phyloP scores from a whole-genome alignment of 495 filamentous ascomycete genomes.

The Aspergillus biplanus region DNA sequence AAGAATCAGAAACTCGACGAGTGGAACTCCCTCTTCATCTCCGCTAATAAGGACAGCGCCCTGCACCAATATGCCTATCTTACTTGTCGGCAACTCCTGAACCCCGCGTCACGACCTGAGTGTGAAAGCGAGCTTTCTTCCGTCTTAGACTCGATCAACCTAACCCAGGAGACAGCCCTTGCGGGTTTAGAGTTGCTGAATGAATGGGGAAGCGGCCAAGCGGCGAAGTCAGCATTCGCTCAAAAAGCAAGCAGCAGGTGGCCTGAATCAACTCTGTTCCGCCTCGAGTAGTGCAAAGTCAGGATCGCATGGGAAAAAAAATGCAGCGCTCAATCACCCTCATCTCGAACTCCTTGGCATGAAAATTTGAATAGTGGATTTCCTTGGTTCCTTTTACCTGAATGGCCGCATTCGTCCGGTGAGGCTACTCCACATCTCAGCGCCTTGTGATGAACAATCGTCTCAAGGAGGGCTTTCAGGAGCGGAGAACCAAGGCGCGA shows the following conservation, averaged over 20 bases:
- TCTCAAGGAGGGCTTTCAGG: too few relatives aligned
- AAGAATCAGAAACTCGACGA: slow-evolving; percentile 59
- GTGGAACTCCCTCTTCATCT: slow-evolving; percentile 69
- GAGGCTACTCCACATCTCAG: too few relatives aligned
- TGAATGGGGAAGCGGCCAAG: slow-evolving; percentile 61
- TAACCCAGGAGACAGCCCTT: slow-evolving; percentile 63
- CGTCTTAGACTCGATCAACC: slow-evolving; percentile 56
- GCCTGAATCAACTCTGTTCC: slow-evolving; percentile 69
- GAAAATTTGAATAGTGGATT: too few relatives aligned
- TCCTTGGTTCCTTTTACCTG: too few relatives aligned
- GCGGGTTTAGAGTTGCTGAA: slow-evolving; percentile 61
- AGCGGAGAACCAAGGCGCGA: too few relatives aligned
- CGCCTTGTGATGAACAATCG: too few relatives aligned
- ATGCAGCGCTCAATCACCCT: too few relatives aligned
- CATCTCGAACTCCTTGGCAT: too few relatives aligned
- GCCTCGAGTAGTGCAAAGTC: slow-evolving; percentile 14
- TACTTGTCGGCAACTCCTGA: slow-evolving; percentile 61
- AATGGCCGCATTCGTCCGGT: too few relatives aligned
- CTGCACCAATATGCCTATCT: slow-evolving; percentile 66
- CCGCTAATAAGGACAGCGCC: slow-evolving; percentile 64
- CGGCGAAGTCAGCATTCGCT: slow-evolving; percentile 57
- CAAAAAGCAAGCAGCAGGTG: slow-evolving; percentile 70
- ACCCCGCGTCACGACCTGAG: slow-evolving; percentile 56
- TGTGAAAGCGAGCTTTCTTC: slow-evolving; percentile 63
- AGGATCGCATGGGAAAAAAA: neutral